Evolutionary conservation across 2,329 filamentous ascomycete species (phyloP), one percentile per base, ranked within the genome.

Genomic region (Phialophora expanda): DNA sequence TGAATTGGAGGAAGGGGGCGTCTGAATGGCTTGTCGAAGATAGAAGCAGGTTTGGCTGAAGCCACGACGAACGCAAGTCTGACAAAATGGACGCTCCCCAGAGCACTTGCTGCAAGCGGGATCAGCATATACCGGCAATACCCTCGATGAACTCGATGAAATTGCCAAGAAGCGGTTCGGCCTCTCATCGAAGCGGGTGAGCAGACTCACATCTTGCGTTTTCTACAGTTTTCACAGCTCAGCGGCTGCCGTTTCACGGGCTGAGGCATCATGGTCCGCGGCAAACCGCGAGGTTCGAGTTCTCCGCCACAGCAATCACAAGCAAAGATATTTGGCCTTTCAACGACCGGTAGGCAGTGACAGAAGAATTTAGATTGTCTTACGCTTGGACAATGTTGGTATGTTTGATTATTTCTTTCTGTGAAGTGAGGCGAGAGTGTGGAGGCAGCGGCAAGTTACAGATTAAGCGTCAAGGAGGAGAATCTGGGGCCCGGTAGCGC

Each of bases 161-260:
- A 44, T n/a, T 8, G 38, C 38, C 3, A 9, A 20, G 48, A 28
- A 26, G 22, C 20, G 22, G 14, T 8, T 26, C 20, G 48, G 20
- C 9, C 9, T 24, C 26, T 8, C 48, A 6, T 17, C 22, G 26
- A 53, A 17, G 26, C 48, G 4, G 26, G 17, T 26, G 53, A 11
- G 11, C 34, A 8, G 30, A 55, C 53, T 55, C 53, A 55, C 53
- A 80, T 79, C 61, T 80, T 80, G 55, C 78, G 71, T 11, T 73
- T 75, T 54, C 78, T 75, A 66, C 78, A 80, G 44, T 78, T 77
- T 65, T 79, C 77, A 50, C 78, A 80, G 61, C 75, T 78, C 48
- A 79, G 75, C 11, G 78, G 78, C 26, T 67, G 65, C 51, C 65
- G 56, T 57, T 64, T 67, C 30, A 46, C 24, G n/a, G 38, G 41